Base-by-base conservation (phyloP, 2,329 filamentous ascomycete genomes). In the Ambrosiella beaveri region DNA sequence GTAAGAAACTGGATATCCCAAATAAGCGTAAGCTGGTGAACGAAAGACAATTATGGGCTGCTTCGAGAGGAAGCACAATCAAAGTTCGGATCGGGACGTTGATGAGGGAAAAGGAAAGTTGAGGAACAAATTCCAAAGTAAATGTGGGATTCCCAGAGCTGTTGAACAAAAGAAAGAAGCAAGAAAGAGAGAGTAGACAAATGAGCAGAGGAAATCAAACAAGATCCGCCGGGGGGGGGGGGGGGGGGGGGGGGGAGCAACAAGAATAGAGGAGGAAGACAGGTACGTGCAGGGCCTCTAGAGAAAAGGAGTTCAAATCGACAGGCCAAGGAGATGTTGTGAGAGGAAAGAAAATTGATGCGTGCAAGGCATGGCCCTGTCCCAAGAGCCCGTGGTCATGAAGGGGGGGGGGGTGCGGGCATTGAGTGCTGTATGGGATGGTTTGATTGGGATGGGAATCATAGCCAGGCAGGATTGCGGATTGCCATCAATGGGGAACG, bases 281-380 rank as follows among this genome's bases (percentile, higher is more conserved):
- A 50, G 56, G 56, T 57, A 50, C 15, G 54, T 57, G 58, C 55
- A 60, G 55, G 59, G 59, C 51, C 59, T 57, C 55, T 60, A 35
- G 55, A 55, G 51, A 60, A 60, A 60, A 60, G 59, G 59, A 60
- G 59, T 57, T 35, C 41, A 58, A 58, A 54, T 58, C 57, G 49
- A 58, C 49, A 53, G 56, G 37, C 56, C 49, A 56, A 56, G 55
- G 57, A 45, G 39, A 54, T 53, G 39, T 58, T 39, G 49, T 35
- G 41, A 58, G 44, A 37, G 35, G 38, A 50, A 39, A 39, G 35
- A 47, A 54, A 58, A 54, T 54, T 47, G 44, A 47, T 13, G 11
- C n/a, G 52, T 54, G 52, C 52, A 54, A 54, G 52, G 52, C 52
- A 15, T 51, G 4, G 52, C 52, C 52, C 52, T 54, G 52, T 54